Conservation (phyloP, 2,329 filamentous ascomycete genomes). For the Clarireedia sp. region DNA sequence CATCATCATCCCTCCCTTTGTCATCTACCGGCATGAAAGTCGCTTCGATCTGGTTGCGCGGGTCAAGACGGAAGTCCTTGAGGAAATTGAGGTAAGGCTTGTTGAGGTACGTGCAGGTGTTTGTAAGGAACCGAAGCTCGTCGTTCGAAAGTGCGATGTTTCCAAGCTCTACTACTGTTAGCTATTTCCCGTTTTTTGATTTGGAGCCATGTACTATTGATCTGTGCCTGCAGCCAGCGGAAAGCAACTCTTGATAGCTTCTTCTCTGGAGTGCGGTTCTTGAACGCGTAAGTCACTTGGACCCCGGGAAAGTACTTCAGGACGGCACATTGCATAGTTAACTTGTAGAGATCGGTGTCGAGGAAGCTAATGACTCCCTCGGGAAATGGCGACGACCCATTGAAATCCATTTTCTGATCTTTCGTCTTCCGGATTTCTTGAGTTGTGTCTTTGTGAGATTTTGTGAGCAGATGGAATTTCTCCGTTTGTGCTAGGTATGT, state of each 20-base stretch:
- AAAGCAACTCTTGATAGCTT: constrained; percentile 78
- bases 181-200: constrained; percentile 5
- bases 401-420: constrained; percentile 54
- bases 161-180: constrained; percentile 57
- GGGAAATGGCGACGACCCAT: constrained; percentile 57
- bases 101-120: constrained; percentile 73
- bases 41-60: constrained; percentile 69
- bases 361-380: constrained; percentile 77
- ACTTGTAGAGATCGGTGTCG: constrained; percentile 76
- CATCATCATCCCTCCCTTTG: constrained; percentile 53
- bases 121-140: constrained; percentile 71
- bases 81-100: constrained; percentile 74
- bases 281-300: constrained; percentile 86
- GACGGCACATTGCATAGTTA: constrained; percentile 98
- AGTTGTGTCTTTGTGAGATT: background rate
- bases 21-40: constrained; percentile 45
- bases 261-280: constrained; percentile 91
- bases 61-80: constrained; percentile 70
- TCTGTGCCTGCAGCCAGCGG: constrained; percentile 76
- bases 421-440: background rate
- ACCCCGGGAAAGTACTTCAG: constrained; percentile 82
- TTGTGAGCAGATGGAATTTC: too few relatives aligned
- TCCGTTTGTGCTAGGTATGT: too few relatives aligned
- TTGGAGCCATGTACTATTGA: constrained; percentile 52
- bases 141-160: constrained; percentile 72